Evolutionary conservation across 345 rosid species (phyloP).

Genomic region (Arabidopsis suecica): DNA sequence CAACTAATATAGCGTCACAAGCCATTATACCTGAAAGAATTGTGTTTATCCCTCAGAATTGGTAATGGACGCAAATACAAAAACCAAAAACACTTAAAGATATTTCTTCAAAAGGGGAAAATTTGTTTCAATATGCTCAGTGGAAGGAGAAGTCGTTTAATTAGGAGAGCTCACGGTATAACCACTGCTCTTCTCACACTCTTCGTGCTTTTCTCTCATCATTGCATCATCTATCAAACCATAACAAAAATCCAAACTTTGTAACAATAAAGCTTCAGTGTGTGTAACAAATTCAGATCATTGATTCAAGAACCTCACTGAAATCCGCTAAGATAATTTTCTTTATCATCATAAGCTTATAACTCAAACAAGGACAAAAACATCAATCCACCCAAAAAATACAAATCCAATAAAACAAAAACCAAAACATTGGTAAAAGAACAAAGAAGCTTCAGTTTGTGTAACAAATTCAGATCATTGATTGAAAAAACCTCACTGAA

Average conservation of each 20-base stretch:
- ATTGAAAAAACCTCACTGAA: constrained; percentile 70
- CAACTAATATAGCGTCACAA: constrained; percentile 52
- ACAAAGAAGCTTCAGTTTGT: constrained; percentile 79
- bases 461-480: constrained; percentile 96
- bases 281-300: constrained; percentile 98
- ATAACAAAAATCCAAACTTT: not conserved
- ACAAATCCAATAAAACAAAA: not conserved
- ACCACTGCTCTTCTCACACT: constrained; percentile 79
- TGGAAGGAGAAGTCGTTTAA: constrained; percentile 98
- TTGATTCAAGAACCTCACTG: constrained; percentile 69
- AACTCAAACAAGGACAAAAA: not conserved
- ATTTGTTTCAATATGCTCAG: constrained; percentile 56
- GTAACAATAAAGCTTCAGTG: constrained; percentile 67
- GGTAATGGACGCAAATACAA: constrained; percentile 66
- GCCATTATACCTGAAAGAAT: constrained; percentile 88
- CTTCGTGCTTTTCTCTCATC: constrained; percentile 66
- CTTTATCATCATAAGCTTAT: constrained; percentile 82
- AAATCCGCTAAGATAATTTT: constrained; percentile 93
- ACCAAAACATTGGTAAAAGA: not conserved
- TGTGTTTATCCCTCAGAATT: constrained; percentile 59
- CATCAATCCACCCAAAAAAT: no score
- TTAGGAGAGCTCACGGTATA: constrained; percentile 70
- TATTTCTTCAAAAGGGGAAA: no score
- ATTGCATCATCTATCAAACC: constrained; percentile 44
- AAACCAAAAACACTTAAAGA: not conserved